Evolutionary conservation across 768 basidiomycete genomes (phyloP).

Genomic region (Agaricus blazei): DNA sequence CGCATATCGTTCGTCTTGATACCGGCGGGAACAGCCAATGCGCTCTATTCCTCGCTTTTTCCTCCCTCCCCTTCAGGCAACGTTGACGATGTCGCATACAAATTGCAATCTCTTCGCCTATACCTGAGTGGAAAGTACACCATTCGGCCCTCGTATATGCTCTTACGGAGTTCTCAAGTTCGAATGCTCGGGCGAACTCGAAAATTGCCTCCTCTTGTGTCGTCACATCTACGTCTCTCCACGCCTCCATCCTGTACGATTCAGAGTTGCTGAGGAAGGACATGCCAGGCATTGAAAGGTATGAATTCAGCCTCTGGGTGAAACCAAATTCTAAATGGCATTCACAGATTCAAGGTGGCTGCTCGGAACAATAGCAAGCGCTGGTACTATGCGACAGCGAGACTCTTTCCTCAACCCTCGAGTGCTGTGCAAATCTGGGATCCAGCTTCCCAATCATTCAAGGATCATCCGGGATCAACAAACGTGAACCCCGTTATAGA

Average conservation of each 20-base stretch:
- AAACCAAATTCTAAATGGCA: conserved; percentile 3
- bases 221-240: conserved; percentile 81
- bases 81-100: conserved; percentile 28
- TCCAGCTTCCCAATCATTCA: conserved; percentile 41
- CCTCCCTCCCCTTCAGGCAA: conserved; percentile 31
- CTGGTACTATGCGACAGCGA: conserved; percentile 63
- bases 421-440: conserved; percentile 58
- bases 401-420: conserved; percentile 43
- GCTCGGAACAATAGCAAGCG: conserved; percentile 68
- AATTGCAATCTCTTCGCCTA: conserved; percentile 50
- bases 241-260: conserved; percentile 79
- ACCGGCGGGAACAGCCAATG: conserved; percentile 92
- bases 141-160: conserved; percentile 47
- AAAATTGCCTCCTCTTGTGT: conserved; percentile 53
- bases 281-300: conserved; percentile 69
- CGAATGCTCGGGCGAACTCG: conserved; percentile 17
- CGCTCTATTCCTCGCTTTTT: conserved; percentile 77
- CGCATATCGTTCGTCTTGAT: conserved; percentile 46
- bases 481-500: conserved; percentile 33
- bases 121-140: conserved; percentile 35
- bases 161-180: conserved; percentile 39
- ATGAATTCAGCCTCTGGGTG: conserved; percentile 14
- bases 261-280: conserved; percentile 69
- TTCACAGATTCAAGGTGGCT: conserved; percentile 75
- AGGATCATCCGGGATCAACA: conserved; percentile 29